Conservation (phyloP, 768 basidiomycete genomes). For the Grammothele lineata region DNA sequence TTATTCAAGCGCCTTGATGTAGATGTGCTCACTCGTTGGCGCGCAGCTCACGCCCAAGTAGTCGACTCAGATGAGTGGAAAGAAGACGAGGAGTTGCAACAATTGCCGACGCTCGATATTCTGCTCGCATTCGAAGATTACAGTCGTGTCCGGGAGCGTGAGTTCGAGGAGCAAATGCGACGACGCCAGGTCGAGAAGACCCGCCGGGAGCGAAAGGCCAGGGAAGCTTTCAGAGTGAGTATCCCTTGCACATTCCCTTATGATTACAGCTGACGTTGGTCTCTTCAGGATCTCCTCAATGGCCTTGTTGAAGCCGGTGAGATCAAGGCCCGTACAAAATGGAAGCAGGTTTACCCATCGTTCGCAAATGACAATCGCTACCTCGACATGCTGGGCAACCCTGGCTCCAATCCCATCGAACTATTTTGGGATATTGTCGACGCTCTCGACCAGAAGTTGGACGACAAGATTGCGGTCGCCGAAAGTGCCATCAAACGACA, state of each 20-base stretch:
- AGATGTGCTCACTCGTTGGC: constrained; percentile 93
- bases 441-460: constrained; percentile 78
- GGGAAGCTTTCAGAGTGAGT: constrained; percentile 84
- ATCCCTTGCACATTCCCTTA: too few species aligned
- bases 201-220: constrained; percentile 79
- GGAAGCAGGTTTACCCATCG: constrained; percentile 82
- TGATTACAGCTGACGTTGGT: too few species aligned
- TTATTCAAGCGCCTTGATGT: constrained; percentile 87
- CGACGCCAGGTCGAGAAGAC: constrained; percentile 79
- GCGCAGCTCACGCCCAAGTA: constrained; percentile 74
- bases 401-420: constrained; percentile 93
- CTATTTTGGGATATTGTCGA: constrained; percentile 96
- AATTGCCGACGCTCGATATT: constrained; percentile 87
- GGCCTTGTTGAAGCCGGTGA: constrained; percentile 62
- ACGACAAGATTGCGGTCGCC: constrained; percentile 68
- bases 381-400: constrained; percentile 81
- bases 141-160: constrained; percentile 82
- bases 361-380: constrained; percentile 83
- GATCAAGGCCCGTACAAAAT: constrained; percentile 81
- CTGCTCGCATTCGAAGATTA: constrained; percentile 94
- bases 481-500: constrained; percentile 55
- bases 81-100: constrained; percentile 69
- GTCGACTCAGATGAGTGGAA: constrained; percentile 77
- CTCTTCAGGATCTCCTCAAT: constrained; percentile 60
- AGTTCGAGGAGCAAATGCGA: constrained; percentile 85